Evolutionary conservation across 169 alveolate genomes (phyloP).

Genomic region (Babesia bovis): DNA sequence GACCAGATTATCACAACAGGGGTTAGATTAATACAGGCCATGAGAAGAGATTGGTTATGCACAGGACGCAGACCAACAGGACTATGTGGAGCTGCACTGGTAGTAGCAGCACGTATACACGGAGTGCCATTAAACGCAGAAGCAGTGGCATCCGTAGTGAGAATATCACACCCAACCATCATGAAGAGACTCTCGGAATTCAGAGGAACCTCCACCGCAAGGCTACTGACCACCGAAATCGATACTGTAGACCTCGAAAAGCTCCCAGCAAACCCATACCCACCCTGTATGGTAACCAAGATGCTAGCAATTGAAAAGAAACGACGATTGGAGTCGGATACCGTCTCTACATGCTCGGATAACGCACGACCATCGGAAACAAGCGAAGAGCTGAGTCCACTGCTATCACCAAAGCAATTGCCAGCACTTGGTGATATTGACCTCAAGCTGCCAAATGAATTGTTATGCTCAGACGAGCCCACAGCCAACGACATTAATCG

Average conservation of each 20-base stretch:
- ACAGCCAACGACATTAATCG: constrained; percentile 62
- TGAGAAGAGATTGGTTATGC: constrained; percentile 97
- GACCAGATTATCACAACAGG: constrained; percentile 93
- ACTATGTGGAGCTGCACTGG: constrained; percentile 98
- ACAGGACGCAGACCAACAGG: constrained; percentile 99
- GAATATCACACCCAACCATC: constrained; percentile 93
- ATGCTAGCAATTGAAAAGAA: constrained; percentile 53
- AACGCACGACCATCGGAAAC: constrained; percentile 11
- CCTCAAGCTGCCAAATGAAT: constrained; percentile 35
- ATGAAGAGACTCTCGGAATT: constrained; percentile 94
- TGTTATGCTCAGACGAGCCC: constrained; percentile 59
- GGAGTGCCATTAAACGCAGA: constrained; percentile 86
- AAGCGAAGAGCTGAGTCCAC: constrained; percentile 24
- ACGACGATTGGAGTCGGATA: constrained; percentile 25
- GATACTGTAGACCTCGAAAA: constrained; percentile 82
- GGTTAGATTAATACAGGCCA: constrained; percentile 92
- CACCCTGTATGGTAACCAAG: constrained; percentile 76
- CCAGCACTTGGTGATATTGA: constrained; percentile 25
- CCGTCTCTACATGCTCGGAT: constrained; percentile 62
- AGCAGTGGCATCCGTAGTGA: constrained; percentile 89
- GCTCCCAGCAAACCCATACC: constrained; percentile 79
- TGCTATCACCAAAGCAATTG: constrained; percentile 21
- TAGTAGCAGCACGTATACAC: constrained; percentile 96
- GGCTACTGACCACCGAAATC: constrained; percentile 89
- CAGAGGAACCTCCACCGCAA: constrained; percentile 90